Evolutionary conservation across 768 basidiomycete species (phyloP).

Genomic region (Amylocystis lapponica): DNA sequence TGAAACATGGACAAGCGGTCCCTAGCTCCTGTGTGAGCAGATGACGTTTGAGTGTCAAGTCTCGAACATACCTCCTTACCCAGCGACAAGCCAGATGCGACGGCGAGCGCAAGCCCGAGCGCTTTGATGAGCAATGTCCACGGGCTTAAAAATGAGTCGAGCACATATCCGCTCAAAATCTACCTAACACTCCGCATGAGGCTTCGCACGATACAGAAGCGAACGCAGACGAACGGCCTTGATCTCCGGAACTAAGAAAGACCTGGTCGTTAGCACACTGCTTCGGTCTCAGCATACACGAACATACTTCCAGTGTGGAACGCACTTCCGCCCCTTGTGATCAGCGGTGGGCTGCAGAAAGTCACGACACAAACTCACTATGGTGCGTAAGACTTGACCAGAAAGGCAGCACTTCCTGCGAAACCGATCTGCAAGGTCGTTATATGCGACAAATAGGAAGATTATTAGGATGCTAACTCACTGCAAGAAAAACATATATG

Average conservation of each 20-base stretch:
- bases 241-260: conserved; percentile 63
- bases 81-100: conserved; percentile 79
- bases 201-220: neutral
- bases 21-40: conserved; percentile 36
- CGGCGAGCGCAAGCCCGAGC: conserved; percentile 74
- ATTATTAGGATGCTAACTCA: conserved; percentile 29
- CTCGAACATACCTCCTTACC: conserved; percentile 64
- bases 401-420: conserved; percentile 54
- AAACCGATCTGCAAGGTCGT: conserved; percentile 43
- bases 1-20: conserved; percentile 81
- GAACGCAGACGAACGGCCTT: conserved; percentile 51
- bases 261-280: too few relatives aligned
- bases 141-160: conserved; percentile 79
- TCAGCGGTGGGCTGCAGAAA: neutral
- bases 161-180: conserved; percentile 82
- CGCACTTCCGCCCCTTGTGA: conserved; percentile 36
- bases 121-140: conserved; percentile 87
- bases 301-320: conserved; percentile 76
- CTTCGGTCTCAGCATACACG: too few relatives aligned
- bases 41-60: conserved; percentile 4
- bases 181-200: conserved; percentile 18
- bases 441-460: neutral
- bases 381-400: conserved; percentile 64
- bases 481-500: conserved; percentile 59
- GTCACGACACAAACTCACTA: conserved; percentile 46